Base-by-base conservation (phyloP, 305 asterid genomes). In the Solanum hybrid region DNA sequence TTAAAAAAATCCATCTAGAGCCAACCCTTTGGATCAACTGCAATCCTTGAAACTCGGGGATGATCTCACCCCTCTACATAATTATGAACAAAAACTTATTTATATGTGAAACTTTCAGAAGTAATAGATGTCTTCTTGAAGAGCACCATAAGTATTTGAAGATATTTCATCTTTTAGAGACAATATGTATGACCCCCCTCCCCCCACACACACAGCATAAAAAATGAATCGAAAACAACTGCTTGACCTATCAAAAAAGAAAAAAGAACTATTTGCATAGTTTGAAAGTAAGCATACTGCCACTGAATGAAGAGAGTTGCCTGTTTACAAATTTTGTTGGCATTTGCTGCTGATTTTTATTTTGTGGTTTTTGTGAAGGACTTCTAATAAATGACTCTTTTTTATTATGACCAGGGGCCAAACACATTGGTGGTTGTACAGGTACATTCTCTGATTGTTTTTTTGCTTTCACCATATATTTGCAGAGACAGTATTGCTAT, bases 351-450 rank as follows among this genome's bases (percentile, higher is more conserved):
- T 64, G 85, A 76, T 81, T 17, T 87, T 64, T 34, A 19, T 85
- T 51, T 60, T 12, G 4, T 78, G 24, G 13, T 73, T 77, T 73
- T 27, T 37, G 78, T 75, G 72, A 37, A 87, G 35, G 87, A 60
- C 75, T 37, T 66, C 88, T 79, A 85, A 32, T 22, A 78, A 89
- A 80, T n/a, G 79, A 77, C 40, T 89, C 88, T 82, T 88, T 93
- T 84, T 88, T 64, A 22, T 86, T 31, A 24, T 87, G 92, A 76
- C 88, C 96, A 95, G 98, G 96, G 45, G 95, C 95, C 81, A 94
- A 94, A 90, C 98, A 95, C 90, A 91, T 95, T 76, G 98, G 98
- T 81, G 98, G 98, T 71, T 95, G 98, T 91, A 51, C 96, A 93
- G 96, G 96, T 95, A 94, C 64, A 78, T 56, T 89, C 32, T 71